These are phyloP conservation scores for Pleurotus tuber-regium DNA, from an alignment of 768 basidiomycete species.

Conservation along the genomic window DNA sequence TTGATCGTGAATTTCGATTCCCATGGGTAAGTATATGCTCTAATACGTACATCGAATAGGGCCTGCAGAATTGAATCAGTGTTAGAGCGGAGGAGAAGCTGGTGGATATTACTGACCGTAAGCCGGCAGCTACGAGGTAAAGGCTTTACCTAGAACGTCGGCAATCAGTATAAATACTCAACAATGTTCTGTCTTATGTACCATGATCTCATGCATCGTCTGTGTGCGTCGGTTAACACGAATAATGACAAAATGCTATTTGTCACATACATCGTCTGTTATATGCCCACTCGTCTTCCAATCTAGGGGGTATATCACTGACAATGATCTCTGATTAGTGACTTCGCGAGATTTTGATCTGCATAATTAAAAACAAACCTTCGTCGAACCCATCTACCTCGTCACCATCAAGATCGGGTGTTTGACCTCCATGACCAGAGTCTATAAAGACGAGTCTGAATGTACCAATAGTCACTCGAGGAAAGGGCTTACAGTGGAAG, in stretches of 20 bases:
- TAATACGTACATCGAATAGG: slow-evolving; percentile 45
- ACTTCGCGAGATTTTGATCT: too few species aligned
- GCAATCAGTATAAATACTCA: neutral
- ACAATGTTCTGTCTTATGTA: slow-evolving; percentile 16
- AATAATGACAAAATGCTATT: neutral
- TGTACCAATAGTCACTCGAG: too few species aligned
- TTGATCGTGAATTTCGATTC: neutral
- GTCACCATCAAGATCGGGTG: slow-evolving; percentile 72
- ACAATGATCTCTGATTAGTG: too few species aligned
- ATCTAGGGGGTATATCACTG: slow-evolving; percentile 89
- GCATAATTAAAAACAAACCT: too few species aligned
- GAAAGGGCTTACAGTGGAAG: slow-evolving; percentile 55
- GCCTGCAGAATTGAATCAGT: slow-evolving; percentile 28
- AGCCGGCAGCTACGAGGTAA: slow-evolving; percentile 48
- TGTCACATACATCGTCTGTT: slow-evolving; percentile 61
- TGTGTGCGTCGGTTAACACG: slow-evolving; percentile 15
- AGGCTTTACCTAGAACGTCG: slow-evolving; percentile 31
- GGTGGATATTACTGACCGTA: slow-evolving; percentile 35
- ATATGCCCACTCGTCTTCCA: slow-evolving; percentile 76
- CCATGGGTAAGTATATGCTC: neutral
- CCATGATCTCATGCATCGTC: slow-evolving; percentile 52
- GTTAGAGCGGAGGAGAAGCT: neutral
- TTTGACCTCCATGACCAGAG: slow-evolving; percentile 94
- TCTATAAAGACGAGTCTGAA: too few species aligned
- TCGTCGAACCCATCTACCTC: slow-evolving; percentile 82